Conservation (phyloP, 78 protist genomes). For the Guillardia theta region DNA sequence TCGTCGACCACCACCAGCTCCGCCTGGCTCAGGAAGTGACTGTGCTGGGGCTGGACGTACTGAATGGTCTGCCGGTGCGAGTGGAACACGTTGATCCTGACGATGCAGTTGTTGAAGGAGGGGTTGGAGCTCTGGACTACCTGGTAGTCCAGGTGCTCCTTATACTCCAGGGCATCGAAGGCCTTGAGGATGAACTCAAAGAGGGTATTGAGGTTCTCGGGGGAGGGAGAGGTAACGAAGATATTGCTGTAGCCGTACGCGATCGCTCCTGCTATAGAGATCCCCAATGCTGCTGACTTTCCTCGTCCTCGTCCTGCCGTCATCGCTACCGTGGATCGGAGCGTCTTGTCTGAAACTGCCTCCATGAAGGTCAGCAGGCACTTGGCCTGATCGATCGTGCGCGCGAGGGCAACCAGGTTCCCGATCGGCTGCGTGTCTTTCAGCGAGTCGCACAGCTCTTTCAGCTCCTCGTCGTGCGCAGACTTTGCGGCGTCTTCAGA, state of each 20-base stretch:
- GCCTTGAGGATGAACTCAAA: slow-evolving; percentile 94
- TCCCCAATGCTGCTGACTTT: slow-evolving; percentile 93
- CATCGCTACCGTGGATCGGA: slow-evolving; percentile 86
- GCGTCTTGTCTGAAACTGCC: slow-evolving; percentile 88
- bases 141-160: slow-evolving; percentile 24
- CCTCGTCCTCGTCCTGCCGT: slow-evolving; percentile 99
- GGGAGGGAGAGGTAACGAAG: slow-evolving; percentile 96
- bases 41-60: slow-evolving; percentile 44
- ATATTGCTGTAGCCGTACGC: slow-evolving; percentile 84
- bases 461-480: slow-evolving; percentile 64
- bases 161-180: slow-evolving; percentile 69
- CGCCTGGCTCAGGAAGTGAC: not conserved
- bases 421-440: slow-evolving; percentile 79
- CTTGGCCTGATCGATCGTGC: not conserved
- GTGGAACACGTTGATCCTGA: slow-evolving; percentile 84
- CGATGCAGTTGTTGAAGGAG: slow-evolving; percentile 54
- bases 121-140: slow-evolving; percentile 69
- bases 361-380: slow-evolving; percentile 79
- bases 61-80: slow-evolving; percentile 95
- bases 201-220: slow-evolving; percentile 91
- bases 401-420: not conserved
- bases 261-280: not conserved
- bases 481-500: not conserved
- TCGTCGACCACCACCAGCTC: slow-evolving; percentile 97
- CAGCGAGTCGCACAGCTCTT: slow-evolving; percentile 59